Percentiles rank a stretch among this genome's conserved stretches.
These are phyloP conservation scores for Beauveria brongniartii DNA, from an alignment of 2,329 filamentous ascomycete species.

Conservation along the genomic window DNA sequence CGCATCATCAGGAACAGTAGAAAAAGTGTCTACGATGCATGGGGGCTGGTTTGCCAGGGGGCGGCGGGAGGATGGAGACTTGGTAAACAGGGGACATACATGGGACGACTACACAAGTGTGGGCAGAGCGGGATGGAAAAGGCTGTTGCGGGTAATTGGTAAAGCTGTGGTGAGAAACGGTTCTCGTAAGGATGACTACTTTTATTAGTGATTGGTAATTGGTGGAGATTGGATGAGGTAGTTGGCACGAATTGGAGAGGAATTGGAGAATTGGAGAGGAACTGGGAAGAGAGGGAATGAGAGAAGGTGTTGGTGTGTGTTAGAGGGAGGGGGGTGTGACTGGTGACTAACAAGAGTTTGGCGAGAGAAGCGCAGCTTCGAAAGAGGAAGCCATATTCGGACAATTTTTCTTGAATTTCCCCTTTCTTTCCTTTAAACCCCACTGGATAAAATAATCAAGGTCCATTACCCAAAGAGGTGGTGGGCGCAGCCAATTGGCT, in stretches of 20 bases:
- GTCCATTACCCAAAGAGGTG: too few relatives aligned
- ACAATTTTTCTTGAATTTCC: neutral
- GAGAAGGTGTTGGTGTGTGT: neutral
- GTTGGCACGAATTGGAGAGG: too few relatives aligned
- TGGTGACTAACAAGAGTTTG: constrained; percentile 1
- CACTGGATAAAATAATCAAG: too few relatives aligned
- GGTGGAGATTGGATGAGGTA: too few relatives aligned
- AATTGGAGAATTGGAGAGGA: neutral
- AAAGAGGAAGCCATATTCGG: neutral
- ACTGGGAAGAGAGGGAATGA: neutral
- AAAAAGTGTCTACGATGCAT: neutral
- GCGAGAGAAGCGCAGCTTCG: neutral
- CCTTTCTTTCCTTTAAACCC: neutral
- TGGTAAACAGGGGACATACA: constrained; percentile 21
- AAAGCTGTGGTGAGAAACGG: neutral
- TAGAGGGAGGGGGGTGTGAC: neutral
- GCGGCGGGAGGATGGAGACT: neutral
- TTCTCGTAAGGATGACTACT: neutral
- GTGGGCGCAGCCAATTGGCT: neutral
- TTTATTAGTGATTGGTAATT: neutral
- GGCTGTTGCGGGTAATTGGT: neutral
- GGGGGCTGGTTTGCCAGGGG: neutral
- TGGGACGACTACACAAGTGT: constrained; percentile 13
- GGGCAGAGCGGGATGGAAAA: neutral
- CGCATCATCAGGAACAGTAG: neutral